Conservation (phyloP, 305 asterid species). For the Fraxinus floribunda region DNA sequence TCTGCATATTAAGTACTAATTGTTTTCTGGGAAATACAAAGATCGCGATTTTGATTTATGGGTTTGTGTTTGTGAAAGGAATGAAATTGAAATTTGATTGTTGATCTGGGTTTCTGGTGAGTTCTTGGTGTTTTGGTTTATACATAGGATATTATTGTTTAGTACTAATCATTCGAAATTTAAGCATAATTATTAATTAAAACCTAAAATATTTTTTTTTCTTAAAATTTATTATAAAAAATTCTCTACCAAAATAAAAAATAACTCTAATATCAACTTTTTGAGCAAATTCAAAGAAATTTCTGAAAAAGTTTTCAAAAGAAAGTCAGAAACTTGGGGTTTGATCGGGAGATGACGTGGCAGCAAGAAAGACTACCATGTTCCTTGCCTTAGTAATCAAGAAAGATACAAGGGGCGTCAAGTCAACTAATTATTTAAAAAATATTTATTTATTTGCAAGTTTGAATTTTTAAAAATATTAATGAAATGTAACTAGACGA, state of each 20-base stretch:
- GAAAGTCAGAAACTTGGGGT: background rate
- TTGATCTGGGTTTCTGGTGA: background rate
- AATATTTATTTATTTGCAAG: background rate
- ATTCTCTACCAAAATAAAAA: background rate
- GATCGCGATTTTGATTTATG: background rate
- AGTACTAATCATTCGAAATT: background rate
- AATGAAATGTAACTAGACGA: background rate
- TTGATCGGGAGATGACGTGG: background rate
- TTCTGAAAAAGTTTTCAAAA: background rate
- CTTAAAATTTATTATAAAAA: background rate
- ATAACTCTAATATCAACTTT: background rate
- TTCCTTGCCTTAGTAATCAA: background rate
- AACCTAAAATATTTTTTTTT: background rate
- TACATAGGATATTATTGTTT: background rate
- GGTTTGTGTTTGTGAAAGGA: background rate
- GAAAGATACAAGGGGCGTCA: background rate
- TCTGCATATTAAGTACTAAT: slow-evolving; percentile 30
- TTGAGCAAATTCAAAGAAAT: background rate
- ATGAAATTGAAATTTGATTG: background rate
- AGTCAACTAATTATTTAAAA: background rate
- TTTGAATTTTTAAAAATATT: background rate
- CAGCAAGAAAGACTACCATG: background rate
- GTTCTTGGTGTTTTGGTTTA: background rate
- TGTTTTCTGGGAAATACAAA: background rate
- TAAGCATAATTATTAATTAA: background rate